A percentile compares a stretch with the other conserved stretches of the same genome.
Conservation (phyloP, 352 stramenopile species). For the Phytophthora parvispora region DNA sequence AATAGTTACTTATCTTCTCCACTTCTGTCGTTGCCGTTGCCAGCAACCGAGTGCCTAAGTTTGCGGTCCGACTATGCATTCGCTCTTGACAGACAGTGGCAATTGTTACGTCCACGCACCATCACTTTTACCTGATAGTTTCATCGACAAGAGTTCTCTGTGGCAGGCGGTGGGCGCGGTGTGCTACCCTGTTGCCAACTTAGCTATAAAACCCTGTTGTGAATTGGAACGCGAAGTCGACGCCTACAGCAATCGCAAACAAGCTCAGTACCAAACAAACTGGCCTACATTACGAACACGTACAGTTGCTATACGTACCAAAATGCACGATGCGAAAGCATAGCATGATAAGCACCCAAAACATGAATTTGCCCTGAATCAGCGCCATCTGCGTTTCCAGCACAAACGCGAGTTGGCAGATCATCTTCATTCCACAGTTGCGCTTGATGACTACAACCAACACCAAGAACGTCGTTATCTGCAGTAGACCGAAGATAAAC, state of each 20-base stretch:
- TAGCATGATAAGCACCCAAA: constrained; percentile 16
- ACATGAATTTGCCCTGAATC: constrained; percentile 29
- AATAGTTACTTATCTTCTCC: no score
- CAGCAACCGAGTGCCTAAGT: no score
- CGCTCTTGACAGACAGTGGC: no score
- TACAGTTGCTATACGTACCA: not conserved
- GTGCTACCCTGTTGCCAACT: not conserved
- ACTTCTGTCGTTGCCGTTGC: no score
- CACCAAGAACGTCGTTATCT: constrained; percentile 31
- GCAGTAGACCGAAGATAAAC: constrained; percentile 26
- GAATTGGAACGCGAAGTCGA: constrained; percentile 24
- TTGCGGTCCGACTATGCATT: no score
- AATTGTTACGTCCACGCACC: no score
- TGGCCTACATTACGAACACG: no score
- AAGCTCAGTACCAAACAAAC: not conserved
- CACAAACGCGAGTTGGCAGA: constrained; percentile 47
- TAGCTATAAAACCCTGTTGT: not conserved
- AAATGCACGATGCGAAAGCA: constrained; percentile 23
- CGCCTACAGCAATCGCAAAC: not conserved
- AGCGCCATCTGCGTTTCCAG: constrained; percentile 33
- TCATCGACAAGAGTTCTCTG: no score
- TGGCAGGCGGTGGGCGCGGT: not conserved
- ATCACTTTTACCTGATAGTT: no score
- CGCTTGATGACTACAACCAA: constrained; percentile 29
- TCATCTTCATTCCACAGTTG: constrained; percentile 21